phyloP scores from a whole-genome alignment of 106 monocot genomes.

The Acorus calamus region DNA sequence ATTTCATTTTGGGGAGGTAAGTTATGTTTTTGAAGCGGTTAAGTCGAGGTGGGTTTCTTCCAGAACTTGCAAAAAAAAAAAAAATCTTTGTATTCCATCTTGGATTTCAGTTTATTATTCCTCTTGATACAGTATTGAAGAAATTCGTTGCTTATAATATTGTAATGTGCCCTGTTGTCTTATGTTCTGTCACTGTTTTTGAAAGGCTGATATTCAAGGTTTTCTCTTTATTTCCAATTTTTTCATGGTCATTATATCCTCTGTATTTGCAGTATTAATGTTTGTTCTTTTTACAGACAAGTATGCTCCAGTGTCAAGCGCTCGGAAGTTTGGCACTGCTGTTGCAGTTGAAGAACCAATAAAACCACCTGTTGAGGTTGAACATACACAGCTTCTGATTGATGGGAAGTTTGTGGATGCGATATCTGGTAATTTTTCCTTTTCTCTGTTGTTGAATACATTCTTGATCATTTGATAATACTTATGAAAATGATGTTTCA shows the following conservation, averaged over 20 bases:
- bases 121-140: too few species aligned
- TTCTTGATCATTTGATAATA: not conserved
- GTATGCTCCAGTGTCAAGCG: conserved; percentile 5
- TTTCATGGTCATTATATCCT: too few species aligned
- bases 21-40: too few species aligned
- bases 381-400: conserved; percentile 71
- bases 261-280: not conserved
- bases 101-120: too few species aligned
- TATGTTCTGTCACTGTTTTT: not conserved
- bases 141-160: too few species aligned
- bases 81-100: too few species aligned
- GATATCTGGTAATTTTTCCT: conserved; percentile 46
- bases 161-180: not conserved
- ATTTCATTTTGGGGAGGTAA: too few species aligned
- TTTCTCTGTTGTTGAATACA: not conserved
- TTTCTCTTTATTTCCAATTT: too few species aligned
- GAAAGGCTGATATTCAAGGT: not conserved
- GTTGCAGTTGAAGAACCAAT: conserved; percentile 62
- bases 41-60: too few species aligned
- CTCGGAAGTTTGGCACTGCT: conserved; percentile 42
- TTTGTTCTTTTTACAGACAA: conserved; percentile 14
- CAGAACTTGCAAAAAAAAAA: too few species aligned
- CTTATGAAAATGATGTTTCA: too few species aligned
- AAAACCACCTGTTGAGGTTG: conserved; percentile 59
- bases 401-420: conserved; percentile 81